A percentile compares a stretch with the other conserved stretches of the same genome.
Evolutionary conservation across 208 protist species (phyloP).

Genomic region (Acanthamoeba quina): DNA sequence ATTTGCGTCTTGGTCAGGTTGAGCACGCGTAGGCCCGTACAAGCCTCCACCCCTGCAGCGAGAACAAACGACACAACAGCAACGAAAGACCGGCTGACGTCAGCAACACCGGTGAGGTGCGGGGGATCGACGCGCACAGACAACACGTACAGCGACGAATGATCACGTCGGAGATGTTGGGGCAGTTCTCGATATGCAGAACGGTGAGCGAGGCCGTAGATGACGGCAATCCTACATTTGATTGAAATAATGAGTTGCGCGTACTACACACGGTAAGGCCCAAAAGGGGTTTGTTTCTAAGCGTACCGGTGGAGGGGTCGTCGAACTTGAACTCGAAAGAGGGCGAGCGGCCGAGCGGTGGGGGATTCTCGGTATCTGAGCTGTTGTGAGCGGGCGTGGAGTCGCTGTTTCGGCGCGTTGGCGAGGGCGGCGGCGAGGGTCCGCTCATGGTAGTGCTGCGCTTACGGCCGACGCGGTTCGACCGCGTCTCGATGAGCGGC

Average conservation of each 20-base stretch:
- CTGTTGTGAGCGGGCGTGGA: background rate
- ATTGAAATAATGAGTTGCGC: background rate
- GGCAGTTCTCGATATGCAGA: constrained; percentile 32
- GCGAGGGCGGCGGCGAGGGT: constrained; percentile 27
- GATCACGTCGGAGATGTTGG: background rate
- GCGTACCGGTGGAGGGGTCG: constrained; percentile 29
- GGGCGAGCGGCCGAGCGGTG: constrained; percentile 46
- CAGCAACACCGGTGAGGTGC: background rate
- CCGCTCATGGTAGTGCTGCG: constrained; percentile 41
- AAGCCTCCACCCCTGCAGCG: background rate
- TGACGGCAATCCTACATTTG: background rate
- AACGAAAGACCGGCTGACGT: background rate
- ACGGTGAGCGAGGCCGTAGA: background rate
- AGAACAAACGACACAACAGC: background rate
- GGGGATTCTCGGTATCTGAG: background rate
- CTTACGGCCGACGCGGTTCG: background rate
- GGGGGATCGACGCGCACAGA: too few species aligned
- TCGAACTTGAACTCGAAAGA: constrained; percentile 69
- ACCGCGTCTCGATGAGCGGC: constrained; percentile 19
- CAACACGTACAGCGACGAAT: constrained; percentile 12
- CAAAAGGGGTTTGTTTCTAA: background rate
- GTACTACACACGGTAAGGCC: background rate
- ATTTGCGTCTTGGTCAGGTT: constrained; percentile 51
- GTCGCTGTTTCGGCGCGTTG: background rate
- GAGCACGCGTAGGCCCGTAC: constrained; percentile 1